A percentile compares a stretch with the other conserved stretches of the same genome.
Conservation (phyloP, 192 early-diverging fungal genomes). For the Backusella psychrophila region DNA sequence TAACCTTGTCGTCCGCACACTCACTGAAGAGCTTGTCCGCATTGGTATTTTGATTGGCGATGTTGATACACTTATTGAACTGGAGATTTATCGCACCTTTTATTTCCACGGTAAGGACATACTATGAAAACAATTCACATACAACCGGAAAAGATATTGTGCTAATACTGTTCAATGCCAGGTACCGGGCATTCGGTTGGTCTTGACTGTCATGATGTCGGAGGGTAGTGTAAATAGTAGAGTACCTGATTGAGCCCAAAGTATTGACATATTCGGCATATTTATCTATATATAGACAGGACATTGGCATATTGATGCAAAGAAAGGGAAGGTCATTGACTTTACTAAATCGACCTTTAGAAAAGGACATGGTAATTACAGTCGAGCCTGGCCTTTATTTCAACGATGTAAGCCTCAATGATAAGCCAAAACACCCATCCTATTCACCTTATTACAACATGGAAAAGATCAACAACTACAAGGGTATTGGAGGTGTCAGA, state of each 20-base stretch:
- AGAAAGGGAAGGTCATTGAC: slow-evolving; percentile 38
- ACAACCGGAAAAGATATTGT: background rate
- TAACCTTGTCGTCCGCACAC: slow-evolving; percentile 58
- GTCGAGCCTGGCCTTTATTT: slow-evolving; percentile 96
- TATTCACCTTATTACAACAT: slow-evolving; percentile 66
- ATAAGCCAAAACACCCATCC: slow-evolving; percentile 54
- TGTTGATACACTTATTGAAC: slow-evolving; percentile 53
- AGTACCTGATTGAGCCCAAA: background rate
- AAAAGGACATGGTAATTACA: slow-evolving; percentile 83
- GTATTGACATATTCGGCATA: background rate
- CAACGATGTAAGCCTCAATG: slow-evolving; percentile 70
- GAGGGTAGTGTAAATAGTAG: slow-evolving; percentile 12
- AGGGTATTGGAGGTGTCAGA: slow-evolving; percentile 83
- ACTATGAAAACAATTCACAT: background rate
- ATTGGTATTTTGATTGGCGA: slow-evolving; percentile 74
- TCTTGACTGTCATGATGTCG: slow-evolving; percentile 87
- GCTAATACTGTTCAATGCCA: background rate
- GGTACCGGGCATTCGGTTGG: slow-evolving; percentile 88
- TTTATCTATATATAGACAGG: background rate
- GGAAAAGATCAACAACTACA: slow-evolving; percentile 63
- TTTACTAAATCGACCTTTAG: slow-evolving; percentile 70
- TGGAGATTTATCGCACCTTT: slow-evolving; percentile 76
- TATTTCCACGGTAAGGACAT: slow-evolving; percentile 74
- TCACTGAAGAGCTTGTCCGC: slow-evolving; percentile 63
- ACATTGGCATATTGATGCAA: background rate